Base-by-base conservation (phyloP, 2,329 filamentous ascomycete species). In the Aspergillus sp. region DNA sequence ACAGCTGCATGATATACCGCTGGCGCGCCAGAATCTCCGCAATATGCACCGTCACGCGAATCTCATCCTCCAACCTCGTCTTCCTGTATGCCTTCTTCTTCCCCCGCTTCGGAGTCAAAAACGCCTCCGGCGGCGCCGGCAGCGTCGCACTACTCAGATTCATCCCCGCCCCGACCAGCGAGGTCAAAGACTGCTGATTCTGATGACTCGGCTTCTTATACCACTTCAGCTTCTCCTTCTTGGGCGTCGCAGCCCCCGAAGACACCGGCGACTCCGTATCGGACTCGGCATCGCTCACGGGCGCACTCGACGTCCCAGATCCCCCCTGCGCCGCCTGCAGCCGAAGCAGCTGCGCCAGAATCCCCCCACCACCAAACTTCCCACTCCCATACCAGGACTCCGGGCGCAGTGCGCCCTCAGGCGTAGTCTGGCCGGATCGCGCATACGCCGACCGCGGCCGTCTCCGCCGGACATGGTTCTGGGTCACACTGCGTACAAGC, bases 1-100 rank as follows among this genome's bases (percentile, higher is more conserved):
- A 97, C 39, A 98, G 83, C 72, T 90, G 92, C 58, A 93, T 82
- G 11, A 97, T 83, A 71, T 96, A 97, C 52, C 86, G 85, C 64
- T 97, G 93, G 3, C 93, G 85, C 45, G 88, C 86, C 18, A 96
- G 82, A 17, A 89, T 93, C 60, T 86, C 84, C n/a, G 84, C 84
- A 58, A 88, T 83, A 66, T 87, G 84, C 5, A 85, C 79, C 2
- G 83, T 85, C 60, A 88, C 84, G 49, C 80, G 78, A 57, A 85
- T 81, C 62, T 86, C 81, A 41, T 85, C 80, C 48, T 76, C 73
- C 5, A 75, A 60, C 18, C 70, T 67, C 22, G 71, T 70, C 54
- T 64, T 68, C 13, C 43, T 34, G 18, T 52, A 30, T 3, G 42
- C 20, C 54, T 66, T 69, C 62, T 56, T 67, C 61, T 36, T 58